These are phyloP conservation scores for Fusarium sp. DNA, from an alignment of 2,329 filamentous ascomycete species.

Conservation along the genomic window DNA sequence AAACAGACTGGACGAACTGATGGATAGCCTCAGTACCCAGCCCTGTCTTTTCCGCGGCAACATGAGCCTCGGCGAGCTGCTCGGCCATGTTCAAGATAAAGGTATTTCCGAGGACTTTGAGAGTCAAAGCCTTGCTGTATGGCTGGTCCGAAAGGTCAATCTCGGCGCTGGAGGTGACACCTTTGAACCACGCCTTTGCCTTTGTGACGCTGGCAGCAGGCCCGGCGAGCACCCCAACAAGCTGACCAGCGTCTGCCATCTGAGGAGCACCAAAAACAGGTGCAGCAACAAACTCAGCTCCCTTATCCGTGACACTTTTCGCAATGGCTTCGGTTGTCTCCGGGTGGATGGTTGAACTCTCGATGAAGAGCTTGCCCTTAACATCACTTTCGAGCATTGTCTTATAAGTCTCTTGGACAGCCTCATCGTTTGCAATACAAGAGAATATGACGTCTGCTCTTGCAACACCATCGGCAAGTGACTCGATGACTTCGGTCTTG, in stretches of 20 bases:
- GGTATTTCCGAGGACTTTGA: constrained; percentile 89
- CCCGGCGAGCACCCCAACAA: constrained; percentile 81
- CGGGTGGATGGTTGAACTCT: constrained; percentile 90
- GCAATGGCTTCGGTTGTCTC: constrained; percentile 78
- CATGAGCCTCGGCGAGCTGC: constrained; percentile 80
- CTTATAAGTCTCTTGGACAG: constrained; percentile 72
- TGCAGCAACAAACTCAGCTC: constrained; percentile 79
- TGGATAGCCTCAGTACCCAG: constrained; percentile 78
- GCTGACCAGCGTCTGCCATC: constrained; percentile 75
- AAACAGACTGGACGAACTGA: constrained; percentile 77
- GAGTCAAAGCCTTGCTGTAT: constrained; percentile 73
- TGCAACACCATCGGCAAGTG: constrained; percentile 73
- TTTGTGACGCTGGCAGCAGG: constrained; percentile 69
- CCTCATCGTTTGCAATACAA: constrained; percentile 82
- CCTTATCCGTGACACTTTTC: constrained; percentile 65
- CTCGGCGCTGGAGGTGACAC: constrained; percentile 75
- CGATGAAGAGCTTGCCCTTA: constrained; percentile 81
- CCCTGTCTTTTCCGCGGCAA: constrained; percentile 83
- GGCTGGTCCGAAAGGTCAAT: constrained; percentile 79
- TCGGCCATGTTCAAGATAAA: constrained; percentile 88
- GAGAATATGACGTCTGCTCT: constrained; percentile 83
- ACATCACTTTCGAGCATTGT: constrained; percentile 66
- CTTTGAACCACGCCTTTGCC: constrained; percentile 76
- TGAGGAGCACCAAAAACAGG: constrained; percentile 78
- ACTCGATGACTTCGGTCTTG: constrained; percentile 73